phyloP scores from a whole-genome alignment of 306 rosid species.

The Trichosanthes cucumerina region DNA sequence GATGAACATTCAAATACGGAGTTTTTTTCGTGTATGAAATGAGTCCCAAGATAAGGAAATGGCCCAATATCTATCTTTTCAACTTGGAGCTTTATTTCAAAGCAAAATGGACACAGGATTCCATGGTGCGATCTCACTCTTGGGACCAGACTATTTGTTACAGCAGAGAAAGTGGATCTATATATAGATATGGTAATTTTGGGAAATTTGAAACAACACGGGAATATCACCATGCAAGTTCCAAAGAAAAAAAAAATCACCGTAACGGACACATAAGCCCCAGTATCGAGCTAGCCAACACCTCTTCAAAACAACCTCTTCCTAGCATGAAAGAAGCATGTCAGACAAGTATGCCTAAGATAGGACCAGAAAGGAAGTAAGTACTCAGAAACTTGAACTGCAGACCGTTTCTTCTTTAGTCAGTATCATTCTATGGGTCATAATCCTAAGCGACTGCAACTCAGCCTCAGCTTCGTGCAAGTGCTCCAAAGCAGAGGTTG shows the following conservation, averaged over 20 bases:
- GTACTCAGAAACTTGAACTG: neutral
- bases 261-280: constrained; percentile 61
- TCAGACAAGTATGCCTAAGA: neutral
- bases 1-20: neutral
- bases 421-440: constrained; percentile 74
- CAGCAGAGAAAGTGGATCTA: neutral
- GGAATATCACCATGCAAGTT: neutral
- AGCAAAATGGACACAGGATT: neutral
- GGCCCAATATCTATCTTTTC: neutral
- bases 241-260: constrained; percentile 29
- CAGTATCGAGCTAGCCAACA: constrained; percentile 96
- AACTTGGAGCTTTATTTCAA: neutral
- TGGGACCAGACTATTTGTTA: neutral
- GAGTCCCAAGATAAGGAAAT: neutral
- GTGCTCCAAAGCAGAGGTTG: constrained; percentile 44
- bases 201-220: constrained; percentile 1
- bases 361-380: neutral
- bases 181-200: neutral
- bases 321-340: constrained; percentile 40
- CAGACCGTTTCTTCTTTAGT: constrained; percentile 80
- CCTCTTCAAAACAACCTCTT: constrained; percentile 89
- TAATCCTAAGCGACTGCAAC: constrained; percentile 29
- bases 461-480: constrained; percentile 49
- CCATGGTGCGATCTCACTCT: neutral
- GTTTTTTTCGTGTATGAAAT: neutral